Conservation (phyloP, 192 early-diverging fungal genomes). For the Backusella sp. region DNA sequence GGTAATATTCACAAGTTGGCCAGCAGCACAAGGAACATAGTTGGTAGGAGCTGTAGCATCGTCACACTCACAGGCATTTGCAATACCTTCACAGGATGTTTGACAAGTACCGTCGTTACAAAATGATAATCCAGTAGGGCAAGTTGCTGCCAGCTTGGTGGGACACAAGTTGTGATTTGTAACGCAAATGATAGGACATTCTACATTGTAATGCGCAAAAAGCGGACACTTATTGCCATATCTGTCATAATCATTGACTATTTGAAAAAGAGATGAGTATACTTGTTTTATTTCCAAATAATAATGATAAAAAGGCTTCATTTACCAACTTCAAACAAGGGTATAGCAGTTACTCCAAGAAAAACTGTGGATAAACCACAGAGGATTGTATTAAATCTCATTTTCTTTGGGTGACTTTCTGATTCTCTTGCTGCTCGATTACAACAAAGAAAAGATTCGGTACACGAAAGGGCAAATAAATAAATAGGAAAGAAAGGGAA, state of each 20-base stretch:
- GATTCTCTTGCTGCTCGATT: neutral
- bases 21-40: constrained; percentile 51
- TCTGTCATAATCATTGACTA: constrained; percentile 51
- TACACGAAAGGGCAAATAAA: neutral
- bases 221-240: constrained; percentile 52
- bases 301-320: neutral
- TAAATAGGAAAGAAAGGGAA: neutral
- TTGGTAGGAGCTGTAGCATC: constrained; percentile 22
- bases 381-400: constrained; percentile 7
- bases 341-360: constrained; percentile 13
- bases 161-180: constrained; percentile 49
- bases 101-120: constrained; percentile 60
- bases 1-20: constrained; percentile 42
- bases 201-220: constrained; percentile 39
- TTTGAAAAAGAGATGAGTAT: neutral
- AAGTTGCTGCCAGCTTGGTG: constrained; percentile 35
- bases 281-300: neutral
- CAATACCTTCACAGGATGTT: constrained; percentile 37
- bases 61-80: constrained; percentile 55
- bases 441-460: neutral
- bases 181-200: constrained; percentile 57
- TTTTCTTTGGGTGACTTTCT: constrained; percentile 3
- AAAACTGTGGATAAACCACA: constrained; percentile 7
- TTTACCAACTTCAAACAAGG: constrained; percentile 13
- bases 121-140: constrained; percentile 39